These are phyloP conservation scores for Tetramitus jugosus DNA, from an alignment of 208 protist genomes.

Conservation along the genomic window DNA sequence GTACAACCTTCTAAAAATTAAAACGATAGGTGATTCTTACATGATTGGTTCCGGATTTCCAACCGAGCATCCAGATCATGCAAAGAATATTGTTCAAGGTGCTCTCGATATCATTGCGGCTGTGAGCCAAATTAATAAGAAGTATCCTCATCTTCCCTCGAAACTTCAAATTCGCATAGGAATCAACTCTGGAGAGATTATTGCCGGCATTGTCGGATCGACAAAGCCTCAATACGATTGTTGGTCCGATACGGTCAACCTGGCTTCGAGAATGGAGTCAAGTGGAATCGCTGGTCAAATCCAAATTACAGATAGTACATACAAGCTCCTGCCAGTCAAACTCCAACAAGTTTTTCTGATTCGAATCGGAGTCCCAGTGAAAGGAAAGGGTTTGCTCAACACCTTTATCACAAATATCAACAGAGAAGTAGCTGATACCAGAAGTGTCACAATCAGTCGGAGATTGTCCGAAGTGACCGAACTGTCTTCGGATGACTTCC, in stretches of 20 bases:
- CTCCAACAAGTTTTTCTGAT: neutral
- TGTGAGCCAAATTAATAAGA: neutral
- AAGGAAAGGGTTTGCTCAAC: neutral
- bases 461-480: too few relatives aligned
- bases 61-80: neutral
- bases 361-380: neutral
- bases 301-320: neutral
- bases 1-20: neutral
- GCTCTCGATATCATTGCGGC: neutral
- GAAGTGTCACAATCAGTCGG: too few relatives aligned
- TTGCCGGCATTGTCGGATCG: constrained; percentile 47
- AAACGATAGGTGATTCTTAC: constrained; percentile 15
- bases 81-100: neutral
- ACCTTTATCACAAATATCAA: neutral
- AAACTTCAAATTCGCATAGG: constrained; percentile 19
- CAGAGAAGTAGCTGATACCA: too few relatives aligned
- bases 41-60: neutral
- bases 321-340: neutral
- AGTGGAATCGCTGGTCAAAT: neutral
- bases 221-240: constrained; percentile 34
- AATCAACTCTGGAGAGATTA: constrained; percentile 42
- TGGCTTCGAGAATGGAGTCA: constrained; percentile 34
- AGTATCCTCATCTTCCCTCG: neutral
- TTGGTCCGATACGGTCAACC: constrained; percentile 34
- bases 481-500: too few relatives aligned